A percentile compares a stretch with the other conserved stretches of the same genome.
phyloP scores from a whole-genome alignment of 2,329 filamentous ascomycete genomes.

The Zymoseptoria pseudotritici region DNA sequence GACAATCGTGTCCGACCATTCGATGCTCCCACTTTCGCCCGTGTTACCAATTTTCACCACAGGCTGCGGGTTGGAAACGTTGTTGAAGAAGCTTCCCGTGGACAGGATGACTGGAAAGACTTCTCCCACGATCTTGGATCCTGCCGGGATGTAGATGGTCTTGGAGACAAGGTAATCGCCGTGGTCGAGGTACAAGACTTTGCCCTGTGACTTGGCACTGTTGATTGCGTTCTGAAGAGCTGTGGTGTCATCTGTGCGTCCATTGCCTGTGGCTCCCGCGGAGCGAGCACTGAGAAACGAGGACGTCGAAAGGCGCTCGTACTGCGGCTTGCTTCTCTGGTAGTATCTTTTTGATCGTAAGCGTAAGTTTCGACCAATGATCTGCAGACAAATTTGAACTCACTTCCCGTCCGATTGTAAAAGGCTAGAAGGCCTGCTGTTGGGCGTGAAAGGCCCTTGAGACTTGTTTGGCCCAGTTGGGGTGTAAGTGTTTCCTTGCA shows the following conservation, averaged over 20 bases:
- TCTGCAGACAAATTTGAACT: neutral
- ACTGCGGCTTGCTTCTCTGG: constrained; percentile 49
- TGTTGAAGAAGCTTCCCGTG: constrained; percentile 49
- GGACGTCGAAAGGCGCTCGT: constrained; percentile 33
- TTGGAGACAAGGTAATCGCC: constrained; percentile 61
- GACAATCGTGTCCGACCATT: constrained; percentile 66
- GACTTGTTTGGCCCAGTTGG: constrained; percentile 38
- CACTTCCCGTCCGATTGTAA: constrained; percentile 35
- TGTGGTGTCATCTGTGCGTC: constrained; percentile 51
- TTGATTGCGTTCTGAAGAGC: constrained; percentile 53
- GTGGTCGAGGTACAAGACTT: constrained; percentile 68
- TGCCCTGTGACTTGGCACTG: constrained; percentile 36
- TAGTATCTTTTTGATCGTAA: constrained; percentile 32
- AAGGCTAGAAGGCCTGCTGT: constrained; percentile 38
- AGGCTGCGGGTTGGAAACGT: constrained; percentile 52
- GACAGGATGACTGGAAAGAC: constrained; percentile 51
- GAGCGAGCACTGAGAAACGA: constrained; percentile 40
- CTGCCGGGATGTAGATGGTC: constrained; percentile 59
- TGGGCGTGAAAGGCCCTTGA: constrained; percentile 39
- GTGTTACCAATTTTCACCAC: constrained; percentile 60
- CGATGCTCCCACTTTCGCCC: constrained; percentile 58
- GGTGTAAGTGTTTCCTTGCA: constrained; percentile 39
- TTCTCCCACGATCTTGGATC: constrained; percentile 55
- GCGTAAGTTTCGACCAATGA: neutral
- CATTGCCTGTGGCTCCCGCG: constrained; percentile 44